Base-by-base conservation (phyloP, 768 basidiomycete genomes). In the Auricularia sp. region DNA sequence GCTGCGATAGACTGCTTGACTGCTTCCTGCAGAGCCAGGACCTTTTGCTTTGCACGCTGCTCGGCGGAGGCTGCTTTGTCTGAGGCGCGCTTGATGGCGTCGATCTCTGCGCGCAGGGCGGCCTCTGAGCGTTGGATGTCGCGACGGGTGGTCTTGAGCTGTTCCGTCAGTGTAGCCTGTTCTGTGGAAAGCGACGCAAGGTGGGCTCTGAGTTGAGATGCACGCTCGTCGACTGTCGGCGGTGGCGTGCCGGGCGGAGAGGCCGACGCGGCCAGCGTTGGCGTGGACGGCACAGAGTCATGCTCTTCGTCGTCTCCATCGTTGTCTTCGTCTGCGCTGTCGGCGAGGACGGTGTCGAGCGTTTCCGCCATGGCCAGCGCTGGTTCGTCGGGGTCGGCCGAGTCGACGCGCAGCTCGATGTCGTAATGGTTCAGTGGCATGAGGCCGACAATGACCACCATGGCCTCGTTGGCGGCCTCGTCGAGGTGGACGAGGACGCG, bases 401-500 rank as follows among this genome's bases (percentile, higher is more conserved):
- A 84, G 3, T 87, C 85, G 34, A 95, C 80, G 1, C 82, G 87
- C 11, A 97, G 77, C 70, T 93, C 90, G 62, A 97, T 86, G 70
- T 97, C 93, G 70, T 97, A 97, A 72, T 91, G 90, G 64, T 90
- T 82, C 1, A 90, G 90, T 3, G 93, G 93, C 78, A 90, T 83
- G 58, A 98, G 79, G 1, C 91, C 92, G 65, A 93, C 94, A 34
- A 98, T 84, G 65, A 96, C 90, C 62, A 97, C 91, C 64, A 95
- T 84, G 0, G 92, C 94, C 71, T 96, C 90, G 68, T 95, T 93
- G 0, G 82, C 80, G 62, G 84, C 83, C 54, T 93, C 91, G 71
- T 90, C 87, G 66, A 91, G 84, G 62, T 87, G 84, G 64, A 91
- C 84, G 70, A 91, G 83, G 29, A 91, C 88, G 61, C 86, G 80